phyloP scores from a whole-genome alignment of 169 alveolate genomes.

The Eimeria praecox region DNA sequence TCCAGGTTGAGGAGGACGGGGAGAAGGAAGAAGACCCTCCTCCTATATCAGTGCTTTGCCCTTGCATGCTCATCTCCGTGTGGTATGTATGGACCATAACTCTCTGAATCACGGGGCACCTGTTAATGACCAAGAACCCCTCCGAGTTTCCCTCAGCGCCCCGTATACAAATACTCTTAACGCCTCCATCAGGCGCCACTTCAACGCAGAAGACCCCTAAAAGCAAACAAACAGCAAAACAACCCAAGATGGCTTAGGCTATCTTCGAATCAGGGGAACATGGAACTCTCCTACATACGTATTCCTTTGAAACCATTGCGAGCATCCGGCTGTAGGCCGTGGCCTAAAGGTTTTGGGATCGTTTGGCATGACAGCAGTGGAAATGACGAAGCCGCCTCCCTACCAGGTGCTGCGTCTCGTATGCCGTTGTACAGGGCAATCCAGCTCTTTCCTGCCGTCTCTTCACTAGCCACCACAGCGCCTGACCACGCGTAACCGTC shows the following conservation, averaged over 20 bases:
- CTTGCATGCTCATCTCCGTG: constrained; percentile 85
- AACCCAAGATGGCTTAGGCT: background rate
- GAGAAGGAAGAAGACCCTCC: constrained; percentile 6
- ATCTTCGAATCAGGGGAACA: background rate
- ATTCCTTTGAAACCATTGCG: background rate
- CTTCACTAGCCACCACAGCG: constrained; percentile 89
- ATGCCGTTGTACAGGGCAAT: constrained; percentile 87
- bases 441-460: constrained; percentile 90
- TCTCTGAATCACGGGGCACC: constrained; percentile 85
- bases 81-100: constrained; percentile 86
- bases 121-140: constrained; percentile 88
- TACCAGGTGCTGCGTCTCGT: constrained; percentile 75
- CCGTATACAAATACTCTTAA: constrained; percentile 88
- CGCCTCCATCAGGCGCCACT: constrained; percentile 90
- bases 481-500: constrained; percentile 89
- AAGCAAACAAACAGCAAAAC: background rate
- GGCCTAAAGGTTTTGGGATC: background rate
- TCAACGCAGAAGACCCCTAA: constrained; percentile 84
- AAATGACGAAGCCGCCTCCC: background rate
- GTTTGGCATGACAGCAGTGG: background rate
- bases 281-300: background rate
- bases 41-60: background rate
- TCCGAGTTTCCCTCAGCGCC: constrained; percentile 82
- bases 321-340: background rate
- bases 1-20: constrained; percentile 33